Evolutionary conservation across 768 basidiomycete genomes (phyloP).

Genomic region (Baorangia bicolor): DNA sequence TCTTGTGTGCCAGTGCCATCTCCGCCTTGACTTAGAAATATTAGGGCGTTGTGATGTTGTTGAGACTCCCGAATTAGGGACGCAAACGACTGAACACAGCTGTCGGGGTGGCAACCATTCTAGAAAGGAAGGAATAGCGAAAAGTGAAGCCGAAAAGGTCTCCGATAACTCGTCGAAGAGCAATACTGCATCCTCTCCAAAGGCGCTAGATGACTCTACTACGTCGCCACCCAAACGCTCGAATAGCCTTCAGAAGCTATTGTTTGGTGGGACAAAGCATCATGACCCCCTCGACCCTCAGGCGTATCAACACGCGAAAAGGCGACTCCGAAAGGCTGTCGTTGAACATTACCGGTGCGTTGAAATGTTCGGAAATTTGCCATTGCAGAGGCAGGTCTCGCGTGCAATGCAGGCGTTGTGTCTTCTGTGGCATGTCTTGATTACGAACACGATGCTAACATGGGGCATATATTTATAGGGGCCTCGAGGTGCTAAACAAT

Average conservation of each 20-base stretch:
- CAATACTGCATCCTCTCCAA: neutral
- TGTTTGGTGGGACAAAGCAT: slow-evolving; percentile 1
- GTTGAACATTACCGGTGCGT: slow-evolving; percentile 75
- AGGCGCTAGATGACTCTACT: neutral
- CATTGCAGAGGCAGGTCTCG: neutral
- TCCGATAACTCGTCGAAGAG: neutral
- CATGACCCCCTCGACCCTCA: slow-evolving; percentile 67
- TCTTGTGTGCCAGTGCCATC: neutral
- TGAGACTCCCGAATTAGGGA: neutral
- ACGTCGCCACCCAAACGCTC: neutral
- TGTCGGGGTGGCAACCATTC: neutral
- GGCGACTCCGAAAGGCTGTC: slow-evolving; percentile 78
- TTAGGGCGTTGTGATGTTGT: neutral
- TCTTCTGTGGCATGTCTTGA: neutral
- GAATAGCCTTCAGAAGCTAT: neutral
- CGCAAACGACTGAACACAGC: neutral
- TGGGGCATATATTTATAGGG: slow-evolving; percentile 39
- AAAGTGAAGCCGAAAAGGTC: neutral
- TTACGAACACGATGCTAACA: slow-evolving; percentile 6
- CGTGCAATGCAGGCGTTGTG: neutral
- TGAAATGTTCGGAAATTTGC: neutral
- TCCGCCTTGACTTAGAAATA: neutral
- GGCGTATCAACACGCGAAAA: slow-evolving; percentile 78
- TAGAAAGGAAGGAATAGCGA: neutral
- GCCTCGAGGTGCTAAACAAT: slow-evolving; percentile 82